Evolutionary conservation across 345 rosid genomes (phyloP), one percentile per base, ranked within the genome.

Genomic region (Populus euphratica): DNA sequence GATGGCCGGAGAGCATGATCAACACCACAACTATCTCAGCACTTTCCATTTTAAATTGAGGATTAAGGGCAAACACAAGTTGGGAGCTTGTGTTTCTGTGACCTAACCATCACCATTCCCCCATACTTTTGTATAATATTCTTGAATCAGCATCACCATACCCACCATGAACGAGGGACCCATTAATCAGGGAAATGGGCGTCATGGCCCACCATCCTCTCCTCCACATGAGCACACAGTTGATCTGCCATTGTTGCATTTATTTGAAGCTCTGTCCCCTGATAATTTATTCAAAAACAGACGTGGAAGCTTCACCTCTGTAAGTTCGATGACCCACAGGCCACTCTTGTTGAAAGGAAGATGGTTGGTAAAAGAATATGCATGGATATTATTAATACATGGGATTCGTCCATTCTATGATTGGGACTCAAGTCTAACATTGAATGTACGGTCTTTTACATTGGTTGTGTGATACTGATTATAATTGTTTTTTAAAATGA

Each of bases 201-300:
- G 27, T 17, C 44, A 0, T 70, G 69, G 69, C 77, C 84, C 69
- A 72, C 61, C 1, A 49, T 11, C 33, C 69, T 36, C 67, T 73
- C 59, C 25, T 70, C 86, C 27, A 69, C 83, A 77, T 39, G 80
- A 82, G 25, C 59, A 25, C 29, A 66, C 70, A 61, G 77, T 67
- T 43, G 75, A 77, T 65, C 47, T 21, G 78, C 56, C 73, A 72
- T 47, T 5, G 62, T 29, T 74, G 66, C 82, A 68, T 69, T 69
- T 49, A 65, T 75, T 75, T 47, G 44, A 75, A 20, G 70, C 27
- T 5, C 63, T 17, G 36, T 68, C 25, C 18, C 38, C 73, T 68
- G 23, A 47, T 76, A 68, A 70, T 77, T 65, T 59, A 70, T 75
- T 39, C 35, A 27, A 21, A 59, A 63, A 59, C 67, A 65, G 80